A percentile compares a stretch with the other conserved stretches of the same genome.
These are phyloP conservation scores for Hymenoscyphus repandus DNA, from an alignment of 2,329 filamentous ascomycete species.

Conservation along the genomic window DNA sequence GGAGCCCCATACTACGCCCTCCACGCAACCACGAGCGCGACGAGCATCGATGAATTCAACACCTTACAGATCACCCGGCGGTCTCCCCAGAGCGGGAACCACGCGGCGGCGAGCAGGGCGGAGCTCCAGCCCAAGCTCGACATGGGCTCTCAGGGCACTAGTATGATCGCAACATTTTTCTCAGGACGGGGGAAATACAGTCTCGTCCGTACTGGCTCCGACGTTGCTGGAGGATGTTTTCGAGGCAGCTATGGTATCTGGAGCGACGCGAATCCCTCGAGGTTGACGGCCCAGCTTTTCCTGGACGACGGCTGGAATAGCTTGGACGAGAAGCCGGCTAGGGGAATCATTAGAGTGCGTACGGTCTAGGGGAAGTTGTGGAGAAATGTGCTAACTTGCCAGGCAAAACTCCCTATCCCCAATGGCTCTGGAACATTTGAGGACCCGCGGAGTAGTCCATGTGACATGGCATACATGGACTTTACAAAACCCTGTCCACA, in stretches of 20 bases:
- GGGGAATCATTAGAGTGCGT: background rate
- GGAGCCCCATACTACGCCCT: background rate
- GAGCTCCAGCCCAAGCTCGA: background rate
- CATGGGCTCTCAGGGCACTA: background rate
- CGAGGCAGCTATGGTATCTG: background rate
- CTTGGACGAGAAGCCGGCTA: background rate
- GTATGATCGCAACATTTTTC: background rate
- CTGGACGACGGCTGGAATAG: background rate
- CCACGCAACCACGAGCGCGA: background rate
- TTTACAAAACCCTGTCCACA: constrained; percentile 47
- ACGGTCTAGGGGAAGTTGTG: background rate
- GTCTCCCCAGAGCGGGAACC: background rate
- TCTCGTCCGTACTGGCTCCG: background rate
- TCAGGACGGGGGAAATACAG: background rate
- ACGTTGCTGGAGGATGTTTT: background rate
- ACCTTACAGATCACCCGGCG: background rate
- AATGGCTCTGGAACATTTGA: background rate
- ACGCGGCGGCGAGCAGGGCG: background rate
- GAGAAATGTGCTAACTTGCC: background rate
- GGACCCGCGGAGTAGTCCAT: background rate
- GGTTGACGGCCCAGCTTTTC: background rate
- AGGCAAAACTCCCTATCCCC: background rate
- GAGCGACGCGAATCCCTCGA: background rate
- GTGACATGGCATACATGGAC: background rate
- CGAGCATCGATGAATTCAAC: background rate